Evolutionary conservation across 106 monocot genomes (phyloP).

Genomic region (Alisma plantagoaquatica): DNA sequence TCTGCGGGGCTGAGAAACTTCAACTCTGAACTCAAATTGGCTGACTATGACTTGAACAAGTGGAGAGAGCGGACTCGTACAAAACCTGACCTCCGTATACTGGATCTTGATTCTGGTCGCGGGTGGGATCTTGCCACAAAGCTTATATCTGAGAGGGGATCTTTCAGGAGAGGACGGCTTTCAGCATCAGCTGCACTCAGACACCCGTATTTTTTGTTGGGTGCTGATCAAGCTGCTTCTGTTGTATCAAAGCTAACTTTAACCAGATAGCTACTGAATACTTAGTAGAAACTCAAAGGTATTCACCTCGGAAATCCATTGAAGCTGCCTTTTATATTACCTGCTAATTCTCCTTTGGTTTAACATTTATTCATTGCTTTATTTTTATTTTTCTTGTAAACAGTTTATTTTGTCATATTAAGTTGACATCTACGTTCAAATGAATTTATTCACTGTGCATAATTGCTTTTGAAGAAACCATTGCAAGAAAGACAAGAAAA

Average conservation of each 20-base stretch:
- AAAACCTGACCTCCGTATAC: conserved; percentile 35
- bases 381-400: no score
- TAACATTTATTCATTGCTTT: no score
- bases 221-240: conserved; percentile 86
- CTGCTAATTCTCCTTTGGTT: no score
- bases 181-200: conserved; percentile 74
- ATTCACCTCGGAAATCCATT: no score
- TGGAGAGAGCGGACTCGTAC: conserved; percentile 50
- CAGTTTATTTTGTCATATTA: no score
- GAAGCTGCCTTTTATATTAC: no score
- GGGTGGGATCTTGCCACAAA: conserved; percentile 73
- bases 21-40: conserved; percentile 68
- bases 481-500: no score
- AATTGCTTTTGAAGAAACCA: no score
- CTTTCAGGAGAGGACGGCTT: conserved; percentile 47
- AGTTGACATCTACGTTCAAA: no score
- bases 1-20: conserved; percentile 68
- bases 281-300: no score
- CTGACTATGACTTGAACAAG: conserved; percentile 48
- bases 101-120: conserved; percentile 57
- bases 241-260: conserved; percentile 45
- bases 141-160: conserved; percentile 56
- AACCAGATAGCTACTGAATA: no score
- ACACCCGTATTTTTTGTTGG: conserved; percentile 83
- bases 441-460: no score